Evolutionary conservation across 768 basidiomycete genomes (phyloP), one percentile per base, ranked within the genome.

Genomic region (Pleurotus sapidus): DNA sequence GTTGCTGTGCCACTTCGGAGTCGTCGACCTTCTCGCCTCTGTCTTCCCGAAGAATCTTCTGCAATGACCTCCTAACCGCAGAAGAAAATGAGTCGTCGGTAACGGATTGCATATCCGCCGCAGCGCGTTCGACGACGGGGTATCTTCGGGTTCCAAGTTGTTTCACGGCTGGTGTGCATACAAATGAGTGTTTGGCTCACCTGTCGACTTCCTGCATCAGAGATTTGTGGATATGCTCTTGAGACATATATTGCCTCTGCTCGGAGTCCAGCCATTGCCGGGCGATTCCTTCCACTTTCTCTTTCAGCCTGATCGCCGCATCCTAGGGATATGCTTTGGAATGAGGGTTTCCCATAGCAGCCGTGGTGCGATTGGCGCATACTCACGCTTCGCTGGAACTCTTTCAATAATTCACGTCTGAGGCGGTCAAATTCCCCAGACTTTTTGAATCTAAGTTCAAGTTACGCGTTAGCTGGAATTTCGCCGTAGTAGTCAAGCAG

Each of bases 361-460:
- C 25, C 12, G 45, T 60, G 49, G 46, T 57, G 23, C 8, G 25
- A 4, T 25, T 23, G 34, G 34, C 38, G 14, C 47, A 40, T 43
- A 73, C 83, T 59, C 68, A 89, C 88, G 64, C 84, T 80, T 61
- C 74, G 77, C 62, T 83, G 81, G 67, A 89, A 88, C 63, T 84
- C 75, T 5, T 76, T 64, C 38, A 90, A 68, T 20, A 91, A 72
- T 68, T 90, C 84, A 49, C 82, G 80, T 49, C 89, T 79, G 60
- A 90, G 66, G 20, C 85, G 82, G 62, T 91, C 88, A 61, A 89
- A 90, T 70, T 91, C 87, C 25, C 88, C 89, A 9, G 87, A 88
- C 63, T 85, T 86, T 70, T 91, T 90, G 74, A 89, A 91, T 63
- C 89, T 91, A 61, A 27, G 24, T 14, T 49, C 12, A 20, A 12